Conservation (phyloP, 169 alveolate species). For the Theileria sp. region DNA sequence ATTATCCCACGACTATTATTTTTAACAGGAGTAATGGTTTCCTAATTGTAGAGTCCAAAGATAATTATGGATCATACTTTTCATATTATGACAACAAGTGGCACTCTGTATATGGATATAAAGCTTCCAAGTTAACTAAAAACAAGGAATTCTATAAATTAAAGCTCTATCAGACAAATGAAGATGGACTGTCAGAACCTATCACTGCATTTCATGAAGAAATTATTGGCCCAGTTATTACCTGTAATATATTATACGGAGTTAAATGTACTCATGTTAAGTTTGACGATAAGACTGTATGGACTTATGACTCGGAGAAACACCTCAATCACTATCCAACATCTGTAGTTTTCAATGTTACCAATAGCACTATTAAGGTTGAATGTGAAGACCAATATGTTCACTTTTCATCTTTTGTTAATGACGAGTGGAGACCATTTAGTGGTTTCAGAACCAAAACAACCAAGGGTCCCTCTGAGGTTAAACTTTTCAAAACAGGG, state of each 20-base stretch:
- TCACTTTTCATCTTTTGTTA: neutral
- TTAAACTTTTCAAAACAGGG: neutral
- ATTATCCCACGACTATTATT: neutral
- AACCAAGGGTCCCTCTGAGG: neutral
- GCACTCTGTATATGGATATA: neutral
- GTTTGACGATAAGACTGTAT: neutral
- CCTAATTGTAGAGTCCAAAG: conserved; percentile 6
- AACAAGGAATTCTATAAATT: neutral
- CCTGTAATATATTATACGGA: neutral
- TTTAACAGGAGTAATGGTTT: neutral
- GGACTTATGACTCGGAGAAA: neutral
- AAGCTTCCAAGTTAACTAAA: neutral
- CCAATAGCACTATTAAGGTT: neutral
- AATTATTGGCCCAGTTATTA: neutral
- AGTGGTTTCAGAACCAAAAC: neutral
- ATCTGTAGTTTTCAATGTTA: neutral
- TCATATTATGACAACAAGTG: neutral
- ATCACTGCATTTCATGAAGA: neutral
- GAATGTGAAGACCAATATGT: neutral
- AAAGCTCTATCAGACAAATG: neutral
- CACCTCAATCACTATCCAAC: neutral
- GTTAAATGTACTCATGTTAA: neutral
- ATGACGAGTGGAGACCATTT: neutral
- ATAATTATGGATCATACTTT: neutral
- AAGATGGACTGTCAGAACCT: neutral